These are phyloP conservation scores for Saccharomyces hybrid DNA, from an alignment of 1,139 yeast species.

Conservation along the genomic window DNA sequence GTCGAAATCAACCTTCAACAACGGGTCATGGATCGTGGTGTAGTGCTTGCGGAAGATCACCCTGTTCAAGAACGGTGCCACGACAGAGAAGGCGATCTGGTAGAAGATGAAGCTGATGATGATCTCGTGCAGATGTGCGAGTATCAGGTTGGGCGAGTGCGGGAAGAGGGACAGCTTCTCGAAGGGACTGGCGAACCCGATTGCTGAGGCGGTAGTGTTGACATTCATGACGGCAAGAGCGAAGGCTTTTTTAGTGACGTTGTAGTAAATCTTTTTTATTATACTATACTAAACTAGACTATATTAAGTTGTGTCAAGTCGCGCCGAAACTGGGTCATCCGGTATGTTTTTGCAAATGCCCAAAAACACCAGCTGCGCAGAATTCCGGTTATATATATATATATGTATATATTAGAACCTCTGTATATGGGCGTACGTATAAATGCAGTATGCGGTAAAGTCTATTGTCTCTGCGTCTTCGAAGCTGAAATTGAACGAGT, in stretches of 20 bases:
- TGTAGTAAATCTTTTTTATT: not conserved
- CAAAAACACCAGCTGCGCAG: not conserved
- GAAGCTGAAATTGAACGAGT: not conserved
- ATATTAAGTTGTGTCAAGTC: not conserved
- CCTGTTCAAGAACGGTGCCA: conserved; percentile 42
- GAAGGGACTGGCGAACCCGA: not conserved
- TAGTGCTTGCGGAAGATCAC: conserved; percentile 42
- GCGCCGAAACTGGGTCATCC: not conserved
- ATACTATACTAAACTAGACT: not conserved
- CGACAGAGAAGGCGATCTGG: conserved; percentile 35
- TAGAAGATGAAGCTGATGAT: conserved; percentile 40
- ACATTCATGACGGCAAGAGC: not conserved
- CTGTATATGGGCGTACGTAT: not conserved
- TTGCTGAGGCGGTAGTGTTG: not conserved
- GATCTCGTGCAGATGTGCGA: conserved; percentile 46
- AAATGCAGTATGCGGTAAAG: not conserved
- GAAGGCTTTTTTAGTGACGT: not conserved
- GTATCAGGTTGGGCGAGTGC: conserved; percentile 18
- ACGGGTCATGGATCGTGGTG: conserved; percentile 36
- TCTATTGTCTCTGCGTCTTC: not conserved
- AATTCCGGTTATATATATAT: not conserved
- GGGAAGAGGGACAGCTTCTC: not conserved
- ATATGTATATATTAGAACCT: not conserved
- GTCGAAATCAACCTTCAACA: conserved; percentile 60
- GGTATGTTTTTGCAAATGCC: not conserved